A percentile compares a stretch with the other conserved stretches of the same genome.
Conservation (phyloP, 78 protist species). For the Pelomyxa schiedti region DNA sequence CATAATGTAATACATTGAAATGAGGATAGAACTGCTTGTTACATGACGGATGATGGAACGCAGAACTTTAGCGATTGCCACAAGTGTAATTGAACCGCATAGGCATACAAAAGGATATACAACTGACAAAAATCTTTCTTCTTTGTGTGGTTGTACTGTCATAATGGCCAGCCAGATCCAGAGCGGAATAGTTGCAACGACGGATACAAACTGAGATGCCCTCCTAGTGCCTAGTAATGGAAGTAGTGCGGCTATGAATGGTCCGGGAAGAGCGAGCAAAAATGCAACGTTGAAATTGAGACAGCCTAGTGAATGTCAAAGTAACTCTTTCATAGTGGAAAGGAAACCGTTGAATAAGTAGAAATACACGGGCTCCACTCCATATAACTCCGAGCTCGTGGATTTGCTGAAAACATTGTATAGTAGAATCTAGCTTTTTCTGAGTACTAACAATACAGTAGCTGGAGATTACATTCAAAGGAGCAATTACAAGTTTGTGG, state of each 20-base stretch:
- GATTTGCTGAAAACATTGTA: conserved; percentile 8
- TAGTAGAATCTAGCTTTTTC: too few species aligned
- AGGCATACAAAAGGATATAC: conserved; percentile 51
- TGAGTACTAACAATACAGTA: too few species aligned
- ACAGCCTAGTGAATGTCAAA: too few species aligned
- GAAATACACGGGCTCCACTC: conserved; percentile 44
- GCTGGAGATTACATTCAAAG: conserved; percentile 46
- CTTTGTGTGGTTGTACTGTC: conserved; percentile 64
- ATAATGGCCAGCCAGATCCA: conserved; percentile 60
- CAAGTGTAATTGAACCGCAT: conserved; percentile 26
- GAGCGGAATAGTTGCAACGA: too few species aligned
- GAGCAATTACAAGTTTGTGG: conserved; percentile 33
- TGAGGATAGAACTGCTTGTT: too few species aligned
- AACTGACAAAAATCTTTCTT: conserved; percentile 61
- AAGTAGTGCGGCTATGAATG: conserved; percentile 5
- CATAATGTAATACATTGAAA: too few species aligned
- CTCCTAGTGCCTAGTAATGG: too few species aligned
- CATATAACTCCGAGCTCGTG: conserved; percentile 38
- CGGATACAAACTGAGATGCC: too few species aligned
- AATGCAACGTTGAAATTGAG: conserved; percentile 59
- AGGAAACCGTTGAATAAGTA: conserved; percentile 43
- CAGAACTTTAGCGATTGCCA: too few species aligned
- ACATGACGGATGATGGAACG: too few species aligned
- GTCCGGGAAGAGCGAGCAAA: conserved; percentile 12
- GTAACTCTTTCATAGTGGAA: too few species aligned